Evolutionary conservation across 2,329 filamentous ascomycete genomes (phyloP), one percentile per base, ranked within the genome.

Genomic region (Bimuria novae-zelandiae): DNA sequence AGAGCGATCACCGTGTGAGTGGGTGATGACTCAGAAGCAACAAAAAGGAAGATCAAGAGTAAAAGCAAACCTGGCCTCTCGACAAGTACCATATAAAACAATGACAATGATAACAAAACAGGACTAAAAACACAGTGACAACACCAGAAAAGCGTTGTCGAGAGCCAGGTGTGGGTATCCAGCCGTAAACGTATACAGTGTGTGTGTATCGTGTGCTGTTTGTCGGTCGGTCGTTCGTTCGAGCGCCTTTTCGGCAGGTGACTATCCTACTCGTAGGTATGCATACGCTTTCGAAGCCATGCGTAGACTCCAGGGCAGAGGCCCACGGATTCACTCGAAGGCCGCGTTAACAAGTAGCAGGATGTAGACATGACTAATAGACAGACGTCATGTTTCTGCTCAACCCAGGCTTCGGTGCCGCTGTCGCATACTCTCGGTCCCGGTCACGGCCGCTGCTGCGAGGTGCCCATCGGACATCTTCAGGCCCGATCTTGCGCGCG

Each of bases 381-480:
- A 63, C 68, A 51, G 57, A 67, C n/a, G 68, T 70, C 17, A 63
- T 59, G 21, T 59, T 59, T 43, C 67, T 62, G 12, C 60, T 49
- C 6, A 72, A 44, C 12, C 23, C 41, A 27, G 69, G 69, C 55
- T 67, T 71, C 36, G 57, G 37, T 6, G n/a, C n/a, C n/a, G n/a
- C n/a, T n/a, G n/a, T n/a, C n/a, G 30, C 5, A 32, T 53, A 59
- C 19, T 67, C 65, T 29, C 56, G 49, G 10, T 65, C 65, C 40
- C 45, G 19, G 10, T 54, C 54, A 14, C 45, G 32, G 6, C 56
- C 43, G 6, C 70, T 66, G n/a, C 63, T 47, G n/a, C 57, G 52
- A 0, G 63, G 59, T 22, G 62, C 62, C 59, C 62, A 73, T 8
- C 63, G 68, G 35, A 78, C 62, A 43, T 77, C 72, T 21, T 77